Percentiles rank a stretch among this genome's conserved stretches.
Conservation (phyloP, 371 early-diverging fungal species). For the Conidiobolus incongruus region DNA sequence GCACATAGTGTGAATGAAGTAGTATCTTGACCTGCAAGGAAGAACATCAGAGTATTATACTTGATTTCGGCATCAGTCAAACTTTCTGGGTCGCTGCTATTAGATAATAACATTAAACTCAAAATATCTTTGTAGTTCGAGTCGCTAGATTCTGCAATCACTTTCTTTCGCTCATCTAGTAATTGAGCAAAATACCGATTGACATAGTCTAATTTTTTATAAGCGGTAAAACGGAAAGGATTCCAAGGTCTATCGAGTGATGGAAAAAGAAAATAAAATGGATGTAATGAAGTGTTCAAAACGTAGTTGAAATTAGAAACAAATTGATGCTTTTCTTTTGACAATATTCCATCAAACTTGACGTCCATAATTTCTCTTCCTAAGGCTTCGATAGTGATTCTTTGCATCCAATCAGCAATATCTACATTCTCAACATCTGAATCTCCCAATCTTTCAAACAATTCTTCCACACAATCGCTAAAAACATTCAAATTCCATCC, state of each 20-base stretch:
- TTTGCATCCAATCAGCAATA: background rate
- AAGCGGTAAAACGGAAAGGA: background rate
- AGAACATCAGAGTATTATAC: conserved; percentile 5
- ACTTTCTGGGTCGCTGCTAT: background rate
- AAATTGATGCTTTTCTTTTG: background rate
- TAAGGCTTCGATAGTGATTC: background rate
- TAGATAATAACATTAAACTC: background rate
- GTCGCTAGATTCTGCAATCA: background rate
- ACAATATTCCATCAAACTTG: background rate
- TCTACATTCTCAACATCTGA: conserved; percentile 18
- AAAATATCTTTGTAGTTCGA: background rate
- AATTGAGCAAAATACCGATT: background rate
- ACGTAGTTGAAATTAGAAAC: background rate
- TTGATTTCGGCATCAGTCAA: background rate
- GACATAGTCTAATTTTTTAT: background rate
- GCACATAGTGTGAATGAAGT: no score
- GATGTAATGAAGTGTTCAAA: background rate
- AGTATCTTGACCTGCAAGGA: conserved; percentile 26
- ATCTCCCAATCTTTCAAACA: no score
- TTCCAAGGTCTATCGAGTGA: background rate
- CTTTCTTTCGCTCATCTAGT: background rate
- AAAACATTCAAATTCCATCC: no score
- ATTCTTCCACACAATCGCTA: no score
- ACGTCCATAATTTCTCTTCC: conserved; percentile 1
- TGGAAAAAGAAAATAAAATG: background rate